Base-by-base conservation (phyloP, 495 filamentous ascomycete species). In the Trichoderma parareesei region DNA sequence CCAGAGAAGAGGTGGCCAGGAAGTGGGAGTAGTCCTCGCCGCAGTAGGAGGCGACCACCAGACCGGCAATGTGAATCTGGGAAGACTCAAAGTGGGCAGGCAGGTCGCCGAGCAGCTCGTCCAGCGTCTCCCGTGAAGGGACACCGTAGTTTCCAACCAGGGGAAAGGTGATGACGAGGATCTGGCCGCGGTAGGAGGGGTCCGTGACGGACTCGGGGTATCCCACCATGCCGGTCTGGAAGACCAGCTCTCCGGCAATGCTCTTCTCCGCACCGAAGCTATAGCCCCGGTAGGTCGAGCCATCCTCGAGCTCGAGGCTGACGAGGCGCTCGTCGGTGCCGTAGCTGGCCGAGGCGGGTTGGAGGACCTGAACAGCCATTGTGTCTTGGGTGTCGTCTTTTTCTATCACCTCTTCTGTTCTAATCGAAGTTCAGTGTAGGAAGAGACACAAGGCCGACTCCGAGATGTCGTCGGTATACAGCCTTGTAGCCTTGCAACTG, bases 141-240 rank as follows among this genome's bases (percentile, higher is more conserved):
- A 97, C 94, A 67, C 90, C 94, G 77, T 98, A 98, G 79, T 96
- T 96, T 70, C 92, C 92, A 65, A 93, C 88, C 16, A 96, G 81
- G 35, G 92, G 92, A 75, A 94, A 96, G 37, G 92, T 96, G 70
- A 96, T 83, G 70, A 96, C 90, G 62, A 96, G 84, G 61, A 96
- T 92, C 76, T 96, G 92, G 44, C 92, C 92, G 16, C 89, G 89
- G 75, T 96, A 96, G 65, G 92, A 96, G 66, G 92, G 92, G 70
- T 96, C 92, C 61, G 92, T 96, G 70, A 96, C 83, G 13, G 90
- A 93, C 79, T 98, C 94, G 40, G 94, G 93, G 73, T 98, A 98
- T 67, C 94, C 94, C 65, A 98, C 94, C 94, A 98, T 96, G 72
- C 94, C 94, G 61, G 94, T 98, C 82, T 98, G 94, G 80, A 98